Evolutionary conservation across 345 rosid species (phyloP), one percentile per base, ranked within the genome.

Genomic region (Balakata baccata): DNA sequence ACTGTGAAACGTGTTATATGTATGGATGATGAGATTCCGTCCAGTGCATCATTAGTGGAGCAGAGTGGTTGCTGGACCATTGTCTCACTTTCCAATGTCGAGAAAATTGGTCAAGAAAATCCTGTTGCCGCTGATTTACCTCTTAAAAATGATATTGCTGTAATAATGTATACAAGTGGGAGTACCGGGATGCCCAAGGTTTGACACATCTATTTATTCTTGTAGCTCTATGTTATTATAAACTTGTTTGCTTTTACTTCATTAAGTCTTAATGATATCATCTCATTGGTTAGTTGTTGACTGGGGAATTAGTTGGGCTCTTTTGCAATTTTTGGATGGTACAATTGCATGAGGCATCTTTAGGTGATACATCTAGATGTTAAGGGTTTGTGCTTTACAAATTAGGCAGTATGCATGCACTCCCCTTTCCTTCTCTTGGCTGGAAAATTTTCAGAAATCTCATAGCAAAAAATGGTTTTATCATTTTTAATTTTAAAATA

Each of bases 121-220:
- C 86, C 93, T 12, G 80, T 85, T 1, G 86, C 73, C 25, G 86
- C 97, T n/a, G 90, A 83, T 79, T 87, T 90, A 67, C 99, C 99
- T 12, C 79, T 83, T 74, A 57, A 93, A 69, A 84, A 87, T 74
- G 99, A 96, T 81, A 79, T 90, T 78, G 99, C 98, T 64, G 96
- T 96, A 72, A 90, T 96, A 74, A 93, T 96, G 99, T 96, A 93
- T 77, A 96, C 99, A 67, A 96, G 99, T 87, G 99, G 99, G 70
- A 93, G 99, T 81, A 91, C 98, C 75, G 97, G 99, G 39, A 77
- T 93, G 87, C 98, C 98, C 18, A 96, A 96, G 97, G 99, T 93
- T 76, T 69, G 87, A 78, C 34, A 59, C 61, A 41, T 72, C 52
- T 12, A 38, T 69, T 64, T 41, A 39, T 58, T 37, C 23, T 45